These are phyloP conservation scores for Rubroboletus pulcherrimus DNA, from an alignment of 768 basidiomycete species.

Conservation along the genomic window DNA sequence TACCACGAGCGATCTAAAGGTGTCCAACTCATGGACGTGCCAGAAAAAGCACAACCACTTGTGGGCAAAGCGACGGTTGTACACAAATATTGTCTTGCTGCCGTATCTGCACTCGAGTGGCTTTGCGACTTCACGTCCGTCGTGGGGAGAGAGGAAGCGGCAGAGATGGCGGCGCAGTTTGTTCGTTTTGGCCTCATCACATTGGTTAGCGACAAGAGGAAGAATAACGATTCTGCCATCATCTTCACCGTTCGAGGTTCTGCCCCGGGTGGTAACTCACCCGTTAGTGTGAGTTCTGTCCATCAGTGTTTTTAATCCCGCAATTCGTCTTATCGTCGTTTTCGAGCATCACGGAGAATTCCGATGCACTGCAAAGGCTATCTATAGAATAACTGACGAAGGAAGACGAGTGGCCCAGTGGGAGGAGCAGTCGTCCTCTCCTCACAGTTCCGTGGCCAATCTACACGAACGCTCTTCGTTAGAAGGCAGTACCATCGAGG, in stretches of 20 bases:
- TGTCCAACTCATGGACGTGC: conserved; percentile 64
- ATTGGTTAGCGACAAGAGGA: conserved; percentile 87
- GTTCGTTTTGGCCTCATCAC: conserved; percentile 90
- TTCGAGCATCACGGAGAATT: conserved; percentile 89
- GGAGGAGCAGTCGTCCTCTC: conserved; percentile 58
- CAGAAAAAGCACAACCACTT: conserved; percentile 60
- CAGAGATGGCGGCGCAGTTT: conserved; percentile 97
- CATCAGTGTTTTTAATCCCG: background rate
- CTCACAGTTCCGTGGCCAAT: conserved; percentile 62
- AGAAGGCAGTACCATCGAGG: conserved; percentile 36
- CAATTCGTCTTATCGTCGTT: conserved; percentile 9
- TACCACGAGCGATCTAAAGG: conserved; percentile 81
- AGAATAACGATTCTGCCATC: conserved; percentile 88
- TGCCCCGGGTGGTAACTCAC: conserved; percentile 69
- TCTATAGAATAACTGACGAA: conserved; percentile 93
- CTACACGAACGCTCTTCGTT: conserved; percentile 60
- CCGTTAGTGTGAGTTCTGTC: conserved; percentile 56
- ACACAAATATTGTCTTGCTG: conserved; percentile 78
- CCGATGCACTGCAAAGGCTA: conserved; percentile 91
- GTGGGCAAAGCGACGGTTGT: conserved; percentile 40
- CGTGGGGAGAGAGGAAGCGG: conserved; percentile 92
- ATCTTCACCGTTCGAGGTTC: conserved; percentile 89
- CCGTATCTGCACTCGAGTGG: conserved; percentile 91
- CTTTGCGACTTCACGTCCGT: conserved; percentile 96
- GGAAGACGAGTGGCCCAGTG: conserved; percentile 84